Conservation (phyloP, 2,329 filamentous ascomycete species). For the Penicillium sp. region DNA sequence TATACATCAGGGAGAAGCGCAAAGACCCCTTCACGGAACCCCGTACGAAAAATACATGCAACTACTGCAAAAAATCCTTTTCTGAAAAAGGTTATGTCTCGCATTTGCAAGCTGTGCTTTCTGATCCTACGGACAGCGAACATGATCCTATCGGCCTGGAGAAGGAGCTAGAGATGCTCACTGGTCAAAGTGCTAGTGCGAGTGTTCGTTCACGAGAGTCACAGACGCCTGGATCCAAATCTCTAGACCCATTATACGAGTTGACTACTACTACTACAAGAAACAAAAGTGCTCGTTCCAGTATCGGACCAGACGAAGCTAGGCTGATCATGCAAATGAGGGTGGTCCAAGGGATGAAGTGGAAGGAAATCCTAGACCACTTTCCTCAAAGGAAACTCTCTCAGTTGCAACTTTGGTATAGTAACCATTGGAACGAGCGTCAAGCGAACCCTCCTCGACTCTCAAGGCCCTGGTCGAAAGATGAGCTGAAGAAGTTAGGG, state of each 20-base stretch:
- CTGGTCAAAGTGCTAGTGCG: constrained; percentile 14
- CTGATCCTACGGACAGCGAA: constrained; percentile 16
- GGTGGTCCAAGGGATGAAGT: constrained; percentile 32
- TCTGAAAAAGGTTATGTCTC: constrained; percentile 17
- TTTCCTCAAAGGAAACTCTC: constrained; percentile 32
- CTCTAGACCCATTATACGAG: constrained; percentile 11
- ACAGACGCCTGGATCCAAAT: background rate
- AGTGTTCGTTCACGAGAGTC: constrained; percentile 7
- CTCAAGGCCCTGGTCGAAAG: constrained; percentile 35
- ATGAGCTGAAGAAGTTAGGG: constrained; percentile 33
- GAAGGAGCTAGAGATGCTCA: constrained; percentile 11
- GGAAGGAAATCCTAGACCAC: constrained; percentile 36
- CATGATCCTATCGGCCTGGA: constrained; percentile 20
- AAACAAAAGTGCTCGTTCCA: constrained; percentile 18
- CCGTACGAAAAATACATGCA: constrained; percentile 17
- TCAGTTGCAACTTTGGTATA: constrained; percentile 33
- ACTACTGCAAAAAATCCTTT: constrained; percentile 20
- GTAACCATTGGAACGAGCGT: constrained; percentile 35
- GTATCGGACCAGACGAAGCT: constrained; percentile 39
- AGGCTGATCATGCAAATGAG: constrained; percentile 38
- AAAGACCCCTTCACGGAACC: constrained; percentile 10
- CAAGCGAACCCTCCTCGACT: constrained; percentile 31
- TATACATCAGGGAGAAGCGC: constrained; percentile 31
- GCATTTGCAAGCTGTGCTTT: constrained; percentile 17
- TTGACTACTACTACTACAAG: constrained; percentile 29